Conservation (phyloP, 148 eudicot genomes). For the Rhododendron kiyosumense region DNA sequence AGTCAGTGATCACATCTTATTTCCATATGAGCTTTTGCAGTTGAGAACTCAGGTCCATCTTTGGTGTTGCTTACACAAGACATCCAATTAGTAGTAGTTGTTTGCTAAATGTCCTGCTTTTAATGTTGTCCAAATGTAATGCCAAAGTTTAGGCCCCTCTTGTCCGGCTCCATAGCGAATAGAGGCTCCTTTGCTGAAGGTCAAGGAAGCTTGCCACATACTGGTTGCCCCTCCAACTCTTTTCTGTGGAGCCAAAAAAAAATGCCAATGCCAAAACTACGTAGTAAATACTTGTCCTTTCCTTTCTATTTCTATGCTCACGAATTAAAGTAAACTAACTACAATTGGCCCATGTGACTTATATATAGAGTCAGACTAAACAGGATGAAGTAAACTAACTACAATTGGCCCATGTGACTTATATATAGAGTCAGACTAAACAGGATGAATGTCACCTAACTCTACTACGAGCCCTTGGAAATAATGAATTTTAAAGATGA, state of each 20-base stretch:
- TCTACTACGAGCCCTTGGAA: background rate
- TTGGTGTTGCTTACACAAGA: background rate
- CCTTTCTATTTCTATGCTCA: background rate
- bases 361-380: background rate
- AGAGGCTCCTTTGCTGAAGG: background rate
- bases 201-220: background rate
- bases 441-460: background rate
- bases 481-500: background rate
- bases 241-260: background rate
- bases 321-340: background rate
- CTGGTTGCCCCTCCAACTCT: background rate
- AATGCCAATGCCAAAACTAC: background rate
- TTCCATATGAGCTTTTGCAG: background rate
- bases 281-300: background rate
- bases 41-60: background rate
- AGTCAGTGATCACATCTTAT: background rate
- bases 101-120: background rate
- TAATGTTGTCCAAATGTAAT: background rate
- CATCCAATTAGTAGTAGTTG: background rate
- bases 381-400: background rate
- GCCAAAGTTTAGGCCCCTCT: background rate
- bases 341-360: background rate
- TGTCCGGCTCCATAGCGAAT: background rate
- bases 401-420: background rate
- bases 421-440: background rate